Evolutionary conservation across 2,329 filamentous ascomycete genomes (phyloP), one percentile per base, ranked within the genome.

Genomic region (Thielaviopsis cerberus): DNA sequence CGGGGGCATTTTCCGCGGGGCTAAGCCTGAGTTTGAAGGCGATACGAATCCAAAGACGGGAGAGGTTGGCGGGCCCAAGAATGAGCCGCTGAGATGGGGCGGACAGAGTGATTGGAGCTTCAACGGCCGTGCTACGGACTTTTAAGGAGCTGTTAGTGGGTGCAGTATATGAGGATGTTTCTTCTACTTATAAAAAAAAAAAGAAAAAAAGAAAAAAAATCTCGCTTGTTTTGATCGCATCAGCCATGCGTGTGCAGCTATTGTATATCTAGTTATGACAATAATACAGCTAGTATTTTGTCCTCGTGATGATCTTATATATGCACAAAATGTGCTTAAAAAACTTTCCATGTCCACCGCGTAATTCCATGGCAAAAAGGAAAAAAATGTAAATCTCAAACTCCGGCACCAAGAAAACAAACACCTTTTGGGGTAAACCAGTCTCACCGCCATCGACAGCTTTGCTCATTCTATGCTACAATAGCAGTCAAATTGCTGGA

Each of bases 61-160:
- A 24, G 92, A 98, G 76, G 81, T 96, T 11, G 92, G 92, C 5
- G 92, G 92, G 0, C 92, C 92, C 5, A 98, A 97, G 81, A 97
- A 94, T 67, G 91, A 98, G 71, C 92, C 92, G 55, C 67, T 97
- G 67, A 74, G 90, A 65, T 96, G 91, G 91, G 89, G 89, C 0
- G 74, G 77, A 20, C 68, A 66, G 0, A 83, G 87, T 0, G 81
- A 84, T 65, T 98, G 90, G 85, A 96, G 88, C 69, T 98, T 87
- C 70, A 96, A 96, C 70, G 92, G 92, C 53, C 76, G 91, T 62
- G 90, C 94, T 57, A 97, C 91, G 24, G 92, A 98, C 71, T 98
- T 98, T 61, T 82, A 64, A 67, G 50, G n/a, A 11, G 7, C 5
- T 13, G 30, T n/a, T 15, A 7, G 6, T 5, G 20, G 23, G 25